Percentiles rank a stretch among this genome's conserved stretches.
phyloP scores from a whole-genome alignment of 2,329 filamentous ascomycete genomes.

The Aureobasidium sp. region DNA sequence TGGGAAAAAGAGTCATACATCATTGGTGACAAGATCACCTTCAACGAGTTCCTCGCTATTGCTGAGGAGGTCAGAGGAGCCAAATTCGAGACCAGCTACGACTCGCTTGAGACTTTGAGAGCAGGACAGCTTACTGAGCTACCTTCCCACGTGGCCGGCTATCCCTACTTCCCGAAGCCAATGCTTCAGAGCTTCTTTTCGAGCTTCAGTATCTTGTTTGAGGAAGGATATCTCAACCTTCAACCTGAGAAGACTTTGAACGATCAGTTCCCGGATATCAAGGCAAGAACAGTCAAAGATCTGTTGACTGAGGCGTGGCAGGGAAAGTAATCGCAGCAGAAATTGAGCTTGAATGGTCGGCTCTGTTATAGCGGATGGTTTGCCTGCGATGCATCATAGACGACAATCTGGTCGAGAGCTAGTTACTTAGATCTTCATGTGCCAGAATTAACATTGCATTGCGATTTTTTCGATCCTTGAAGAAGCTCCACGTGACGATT shows the following conservation, averaged over 20 bases:
- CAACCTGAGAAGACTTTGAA: background rate
- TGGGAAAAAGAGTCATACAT: background rate
- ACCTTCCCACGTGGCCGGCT: background rate
- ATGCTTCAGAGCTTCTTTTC: background rate
- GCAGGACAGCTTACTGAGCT: background rate
- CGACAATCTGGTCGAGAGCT: too few species aligned
- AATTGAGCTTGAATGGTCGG: background rate
- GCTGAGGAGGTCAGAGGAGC: background rate
- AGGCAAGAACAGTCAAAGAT: background rate
- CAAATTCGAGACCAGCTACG: background rate
- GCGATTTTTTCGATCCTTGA: too few species aligned
- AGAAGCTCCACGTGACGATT: too few species aligned
- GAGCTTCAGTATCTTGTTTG: background rate
- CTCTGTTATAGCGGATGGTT: too few species aligned
- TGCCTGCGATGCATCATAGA: too few species aligned
- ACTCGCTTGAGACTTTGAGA: background rate
- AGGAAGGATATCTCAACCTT: background rate
- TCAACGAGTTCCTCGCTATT: background rate
- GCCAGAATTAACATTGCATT: too few species aligned
- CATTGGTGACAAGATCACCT: background rate
- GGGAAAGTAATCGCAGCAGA: background rate
- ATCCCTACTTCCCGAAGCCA: background rate
- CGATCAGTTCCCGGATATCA: background rate
- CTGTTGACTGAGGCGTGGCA: background rate
- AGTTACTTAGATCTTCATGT: too few species aligned